Evolutionary conservation across 495 filamentous ascomycete species (phyloP).

Genomic region (Penicillium coprophilum): DNA sequence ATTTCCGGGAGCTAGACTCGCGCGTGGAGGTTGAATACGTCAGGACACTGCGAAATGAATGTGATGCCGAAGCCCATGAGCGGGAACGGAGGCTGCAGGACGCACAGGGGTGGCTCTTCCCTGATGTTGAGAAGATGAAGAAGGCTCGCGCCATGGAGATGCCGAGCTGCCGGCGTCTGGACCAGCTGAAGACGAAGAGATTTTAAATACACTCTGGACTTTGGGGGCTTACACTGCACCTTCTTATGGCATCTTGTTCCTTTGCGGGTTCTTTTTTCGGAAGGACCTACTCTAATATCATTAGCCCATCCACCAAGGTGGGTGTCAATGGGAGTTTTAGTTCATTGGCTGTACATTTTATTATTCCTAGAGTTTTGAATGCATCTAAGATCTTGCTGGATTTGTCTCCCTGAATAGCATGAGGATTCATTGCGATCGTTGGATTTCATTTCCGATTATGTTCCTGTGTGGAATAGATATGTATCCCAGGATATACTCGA

Average conservation of each 20-base stretch:
- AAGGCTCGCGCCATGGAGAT: constrained; percentile 60
- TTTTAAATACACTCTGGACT: constrained; percentile 12
- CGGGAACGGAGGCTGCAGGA: constrained; percentile 68
- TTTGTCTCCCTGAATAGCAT: neutral
- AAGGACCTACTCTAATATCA: constrained; percentile 15
- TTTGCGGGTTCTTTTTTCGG: constrained; percentile 1
- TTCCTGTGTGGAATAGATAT: neutral
- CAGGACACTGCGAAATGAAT: constrained; percentile 61
- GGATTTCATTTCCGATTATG: neutral
- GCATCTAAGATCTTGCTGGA: constrained; percentile 15
- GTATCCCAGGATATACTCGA: neutral
- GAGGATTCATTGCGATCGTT: neutral
- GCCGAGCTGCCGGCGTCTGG: constrained; percentile 55
- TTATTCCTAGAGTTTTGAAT: constrained; percentile 17
- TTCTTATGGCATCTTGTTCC: constrained; percentile 7
- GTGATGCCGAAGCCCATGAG: constrained; percentile 65
- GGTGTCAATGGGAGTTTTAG: constrained; percentile 23
- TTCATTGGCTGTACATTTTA: constrained; percentile 23
- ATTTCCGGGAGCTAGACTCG: constrained; percentile 72
- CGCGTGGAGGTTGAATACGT: constrained; percentile 73
- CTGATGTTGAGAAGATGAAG: constrained; percentile 74
- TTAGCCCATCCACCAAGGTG: constrained; percentile 26
- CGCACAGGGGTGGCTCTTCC: constrained; percentile 86
- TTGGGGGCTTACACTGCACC: constrained; percentile 6
- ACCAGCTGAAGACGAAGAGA: constrained; percentile 39